A percentile compares a stretch with the other conserved stretches of the same genome.
phyloP scores from a whole-genome alignment of 345 rosid species.

The Ailanthus altissimus region DNA sequence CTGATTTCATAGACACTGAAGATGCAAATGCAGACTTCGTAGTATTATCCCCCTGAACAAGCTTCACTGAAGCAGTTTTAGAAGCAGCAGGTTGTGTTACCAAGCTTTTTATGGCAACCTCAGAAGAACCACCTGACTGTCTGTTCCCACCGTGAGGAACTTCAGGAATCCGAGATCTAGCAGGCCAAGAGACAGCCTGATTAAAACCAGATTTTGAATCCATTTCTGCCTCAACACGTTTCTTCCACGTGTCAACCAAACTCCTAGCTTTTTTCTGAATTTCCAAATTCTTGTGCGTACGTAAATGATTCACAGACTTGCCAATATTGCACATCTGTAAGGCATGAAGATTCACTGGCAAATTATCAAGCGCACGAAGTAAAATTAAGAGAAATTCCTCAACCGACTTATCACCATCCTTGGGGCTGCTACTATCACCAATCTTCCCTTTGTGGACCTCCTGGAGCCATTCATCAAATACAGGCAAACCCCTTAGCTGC shows the following conservation, averaged over 20 bases:
- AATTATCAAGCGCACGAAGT: constrained; percentile 86
- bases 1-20: constrained; percentile 57
- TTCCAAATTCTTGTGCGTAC: constrained; percentile 74
- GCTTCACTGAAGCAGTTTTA: constrained; percentile 57
- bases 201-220: constrained; percentile 71
- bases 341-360: constrained; percentile 90
- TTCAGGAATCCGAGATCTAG: constrained; percentile 65
- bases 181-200: constrained; percentile 64
- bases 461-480: constrained; percentile 96
- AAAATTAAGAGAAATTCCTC: constrained; percentile 76
- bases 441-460: constrained; percentile 86
- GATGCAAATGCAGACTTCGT: constrained; percentile 53
- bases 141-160: constrained; percentile 56
- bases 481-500: constrained; percentile 78
- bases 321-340: constrained; percentile 89
- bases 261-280: constrained; percentile 90
- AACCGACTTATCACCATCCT: constrained; percentile 60
- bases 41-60: constrained; percentile 48
- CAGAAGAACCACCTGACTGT: constrained; percentile 56
- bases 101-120: constrained; percentile 61
- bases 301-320: constrained; percentile 84
- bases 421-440: constrained; percentile 65
- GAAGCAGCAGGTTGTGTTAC: constrained; percentile 56
- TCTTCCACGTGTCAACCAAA: constrained; percentile 96
- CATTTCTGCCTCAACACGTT: constrained; percentile 94